Evolutionary conservation across 164 flowering plant species (phyloP), one percentile per base, ranked within the genome.

Genomic region (Vitis labrusca): DNA sequence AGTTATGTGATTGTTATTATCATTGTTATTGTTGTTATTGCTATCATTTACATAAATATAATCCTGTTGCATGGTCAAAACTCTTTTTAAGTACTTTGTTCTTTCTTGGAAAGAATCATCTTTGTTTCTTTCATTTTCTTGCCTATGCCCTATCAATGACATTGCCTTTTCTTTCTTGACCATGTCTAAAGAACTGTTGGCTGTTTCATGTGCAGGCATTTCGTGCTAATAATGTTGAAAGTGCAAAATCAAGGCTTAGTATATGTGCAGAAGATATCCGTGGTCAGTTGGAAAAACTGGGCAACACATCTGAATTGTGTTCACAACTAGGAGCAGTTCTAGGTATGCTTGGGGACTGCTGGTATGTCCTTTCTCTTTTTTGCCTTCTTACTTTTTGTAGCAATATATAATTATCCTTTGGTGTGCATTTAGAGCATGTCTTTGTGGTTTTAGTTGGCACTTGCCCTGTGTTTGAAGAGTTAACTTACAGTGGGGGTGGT

Each of bases 321-420:
- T 91, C 99, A 48, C 99, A 95, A 83, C 87, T 95, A 57, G 99
- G 99, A 53, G 99, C 98, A 14, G 95, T 95, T 63, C 86, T 95
- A 37, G 99, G 99, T 15, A 90, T 90, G 97, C 97, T 95, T 75
- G 99, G 99, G 63, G 99, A 95, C 73, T 95, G 99, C 87, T 89
- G 98, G 99, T 93, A 30, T 59, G 84, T 51, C 53, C 51, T 64
- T 66, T 61, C 12, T 77, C 61, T 59, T 48, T 52, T 11, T 63
- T 23, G 71, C 50, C 17, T 56, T 53, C 58, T 72, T 47, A 49
- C 16, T 54, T 14, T 60, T 2, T 9, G 2, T 16, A 60, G 47
- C 47, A 3, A 55, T 16, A 14, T 64, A 6, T 14, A 5, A 32
- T 32, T 12, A 5, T 58, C 10, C 27, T 13, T 11, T 17, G 19